phyloP scores from a whole-genome alignment of 73 alveolate species.

The Effrenium voratum region DNA sequence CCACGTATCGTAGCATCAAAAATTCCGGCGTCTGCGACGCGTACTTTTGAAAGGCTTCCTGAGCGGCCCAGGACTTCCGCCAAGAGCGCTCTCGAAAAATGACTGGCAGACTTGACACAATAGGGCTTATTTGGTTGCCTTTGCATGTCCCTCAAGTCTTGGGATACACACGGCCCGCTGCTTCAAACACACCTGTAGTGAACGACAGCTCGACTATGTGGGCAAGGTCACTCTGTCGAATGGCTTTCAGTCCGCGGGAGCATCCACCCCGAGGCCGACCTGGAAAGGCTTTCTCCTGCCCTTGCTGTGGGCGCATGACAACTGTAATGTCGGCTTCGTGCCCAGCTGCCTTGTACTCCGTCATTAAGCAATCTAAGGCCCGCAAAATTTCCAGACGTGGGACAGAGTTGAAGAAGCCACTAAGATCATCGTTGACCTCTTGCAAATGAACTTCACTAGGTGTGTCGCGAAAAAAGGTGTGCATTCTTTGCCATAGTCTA shows the following conservation, averaged over 20 bases:
- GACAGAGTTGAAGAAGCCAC: background rate
- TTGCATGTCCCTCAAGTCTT: background rate
- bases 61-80: background rate
- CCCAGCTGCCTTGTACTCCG: background rate
- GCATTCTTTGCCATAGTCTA: background rate
- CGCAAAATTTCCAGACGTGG: background rate
- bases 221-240: background rate
- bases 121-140: background rate
- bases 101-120: background rate
- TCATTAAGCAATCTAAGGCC: background rate
- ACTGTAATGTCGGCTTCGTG: background rate
- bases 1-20: background rate
- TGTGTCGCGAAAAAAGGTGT: background rate
- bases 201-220: background rate
- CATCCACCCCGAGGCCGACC: background rate
- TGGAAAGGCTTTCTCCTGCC: background rate
- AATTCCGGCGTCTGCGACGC: background rate
- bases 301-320: background rate
- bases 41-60: background rate
- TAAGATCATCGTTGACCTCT: background rate
- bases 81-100: background rate
- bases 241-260: background rate
- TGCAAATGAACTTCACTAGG: background rate
- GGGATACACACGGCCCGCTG: background rate
- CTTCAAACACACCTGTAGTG: background rate